A percentile compares a stretch with the other conserved stretches of the same genome.
phyloP scores from a whole-genome alignment of 2,329 filamentous ascomycete genomes.

The Hypoxylon sp. region DNA sequence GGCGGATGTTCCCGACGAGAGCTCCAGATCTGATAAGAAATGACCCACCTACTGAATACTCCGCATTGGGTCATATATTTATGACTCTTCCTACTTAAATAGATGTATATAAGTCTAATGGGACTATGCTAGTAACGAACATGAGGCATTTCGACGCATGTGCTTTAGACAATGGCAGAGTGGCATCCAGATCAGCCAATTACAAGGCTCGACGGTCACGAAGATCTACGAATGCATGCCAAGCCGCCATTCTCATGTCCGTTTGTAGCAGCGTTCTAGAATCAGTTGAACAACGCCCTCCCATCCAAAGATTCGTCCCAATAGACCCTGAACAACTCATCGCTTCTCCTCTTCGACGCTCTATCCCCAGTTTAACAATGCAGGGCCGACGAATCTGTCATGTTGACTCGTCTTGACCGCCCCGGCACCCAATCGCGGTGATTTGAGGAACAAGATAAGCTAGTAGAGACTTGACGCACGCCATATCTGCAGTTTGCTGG shows the following conservation, averaged over 20 bases:
- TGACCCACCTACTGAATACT: background rate
- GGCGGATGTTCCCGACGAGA: constrained; percentile 14
- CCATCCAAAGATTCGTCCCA: constrained; percentile 9
- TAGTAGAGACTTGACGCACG: constrained; percentile 21
- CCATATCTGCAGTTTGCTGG: constrained; percentile 11
- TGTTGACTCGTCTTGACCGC: constrained; percentile 16
- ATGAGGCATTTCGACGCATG: constrained; percentile 25
- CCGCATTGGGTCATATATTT: constrained; percentile 6
- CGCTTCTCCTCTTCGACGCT: background rate
- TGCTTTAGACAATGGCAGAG: constrained; percentile 19
- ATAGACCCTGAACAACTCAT: background rate
- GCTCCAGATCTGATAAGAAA: constrained; percentile 23
- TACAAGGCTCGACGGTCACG: constrained; percentile 23
- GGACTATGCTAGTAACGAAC: background rate
- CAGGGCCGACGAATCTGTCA: constrained; percentile 16
- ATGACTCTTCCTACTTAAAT: background rate
- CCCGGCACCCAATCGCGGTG: constrained; percentile 16
- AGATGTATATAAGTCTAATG: background rate
- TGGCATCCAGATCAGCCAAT: constrained; percentile 40
- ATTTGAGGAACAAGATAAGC: constrained; percentile 16
- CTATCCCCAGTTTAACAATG: constrained; percentile 11
- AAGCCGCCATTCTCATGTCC: constrained; percentile 22
- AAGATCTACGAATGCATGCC: constrained; percentile 39
- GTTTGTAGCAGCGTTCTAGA: constrained; percentile 30
- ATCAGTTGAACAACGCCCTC: constrained; percentile 1